phyloP scores from a whole-genome alignment of 1,139 yeast species.

The Yamadazyma songkhlaensis region DNA sequence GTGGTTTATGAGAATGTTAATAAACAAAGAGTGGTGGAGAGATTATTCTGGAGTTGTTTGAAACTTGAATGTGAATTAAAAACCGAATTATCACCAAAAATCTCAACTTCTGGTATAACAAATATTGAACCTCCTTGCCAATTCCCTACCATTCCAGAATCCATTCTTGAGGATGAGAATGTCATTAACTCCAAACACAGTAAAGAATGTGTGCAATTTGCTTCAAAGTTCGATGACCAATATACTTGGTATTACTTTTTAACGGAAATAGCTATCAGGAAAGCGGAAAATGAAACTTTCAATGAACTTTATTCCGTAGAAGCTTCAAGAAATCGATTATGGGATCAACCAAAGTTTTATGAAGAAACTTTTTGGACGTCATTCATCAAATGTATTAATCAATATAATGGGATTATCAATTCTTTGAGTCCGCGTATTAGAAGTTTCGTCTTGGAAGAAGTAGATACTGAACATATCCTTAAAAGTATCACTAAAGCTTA shows the following conservation, averaged over 20 bases:
- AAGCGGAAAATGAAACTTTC: slow-evolving; percentile 42
- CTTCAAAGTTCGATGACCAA: slow-evolving; percentile 33
- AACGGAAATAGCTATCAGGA: slow-evolving; percentile 49
- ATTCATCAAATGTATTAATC: slow-evolving; percentile 36
- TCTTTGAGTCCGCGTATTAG: slow-evolving; percentile 35
- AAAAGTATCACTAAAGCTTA: slow-evolving; percentile 26
- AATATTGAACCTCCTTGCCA: slow-evolving; percentile 38
- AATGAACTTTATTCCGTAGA: slow-evolving; percentile 35
- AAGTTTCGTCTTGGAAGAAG: slow-evolving; percentile 32
- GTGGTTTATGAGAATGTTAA: slow-evolving; percentile 8
- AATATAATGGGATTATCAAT: slow-evolving; percentile 40
- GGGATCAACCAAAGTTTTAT: slow-evolving; percentile 29
- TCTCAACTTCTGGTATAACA: slow-evolving; percentile 42
- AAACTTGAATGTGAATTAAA: slow-evolving; percentile 47
- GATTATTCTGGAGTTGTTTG: slow-evolving; percentile 45
- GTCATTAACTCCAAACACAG: slow-evolving; percentile 20
- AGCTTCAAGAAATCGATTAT: slow-evolving; percentile 12
- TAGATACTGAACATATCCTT: slow-evolving; percentile 32
- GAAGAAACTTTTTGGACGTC: slow-evolving; percentile 25
- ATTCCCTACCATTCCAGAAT: slow-evolving; percentile 41
- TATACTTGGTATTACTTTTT: slow-evolving; percentile 47
- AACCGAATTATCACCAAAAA: slow-evolving; percentile 43
- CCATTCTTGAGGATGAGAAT: slow-evolving; percentile 17
- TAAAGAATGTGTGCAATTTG: slow-evolving; percentile 25
- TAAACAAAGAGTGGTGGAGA: slow-evolving; percentile 26